A percentile compares a stretch with the other conserved stretches of the same genome.
These are phyloP conservation scores for Gossypium bickii DNA, from an alignment of 345 rosid species.

Conservation along the genomic window DNA sequence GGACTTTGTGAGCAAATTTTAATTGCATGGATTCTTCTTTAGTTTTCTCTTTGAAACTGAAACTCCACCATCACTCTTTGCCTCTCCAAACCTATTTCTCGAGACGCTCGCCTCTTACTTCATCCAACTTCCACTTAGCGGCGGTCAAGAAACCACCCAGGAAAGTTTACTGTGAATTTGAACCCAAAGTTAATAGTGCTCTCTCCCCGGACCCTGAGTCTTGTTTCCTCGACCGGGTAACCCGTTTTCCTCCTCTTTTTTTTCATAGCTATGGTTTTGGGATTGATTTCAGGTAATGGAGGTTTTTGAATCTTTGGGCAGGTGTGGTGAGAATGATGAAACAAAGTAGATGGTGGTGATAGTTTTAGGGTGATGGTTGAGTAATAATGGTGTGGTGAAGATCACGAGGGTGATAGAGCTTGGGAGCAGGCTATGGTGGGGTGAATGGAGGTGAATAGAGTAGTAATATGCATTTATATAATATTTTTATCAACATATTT, in stretches of 20 bases:
- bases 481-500: too few species aligned
- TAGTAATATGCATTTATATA: too few species aligned
- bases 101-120: constrained; percentile 14
- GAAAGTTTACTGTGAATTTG: constrained; percentile 44
- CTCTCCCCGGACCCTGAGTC: constrained; percentile 51
- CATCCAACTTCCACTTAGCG: constrained; percentile 20
- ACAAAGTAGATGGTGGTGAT: too few species aligned
- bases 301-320: too few species aligned
- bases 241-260: neutral
- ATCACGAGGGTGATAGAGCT: too few species aligned
- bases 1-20: neutral
- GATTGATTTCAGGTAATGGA: neutral
- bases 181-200: constrained; percentile 54
- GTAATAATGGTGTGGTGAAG: too few species aligned
- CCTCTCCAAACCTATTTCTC: constrained; percentile 14
- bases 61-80: constrained; percentile 19
- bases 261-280: neutral
- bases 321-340: too few species aligned
- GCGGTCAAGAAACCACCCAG: constrained; percentile 27
- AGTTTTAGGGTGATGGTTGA: too few species aligned
- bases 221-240: constrained; percentile 80
- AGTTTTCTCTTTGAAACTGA: constrained; percentile 25
- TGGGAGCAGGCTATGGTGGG: too few species aligned
- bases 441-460: too few species aligned
- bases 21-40: constrained; percentile 23